Evolutionary conservation across 345 rosid genomes (phyloP).

Genomic region (Luvunga scandens): DNA sequence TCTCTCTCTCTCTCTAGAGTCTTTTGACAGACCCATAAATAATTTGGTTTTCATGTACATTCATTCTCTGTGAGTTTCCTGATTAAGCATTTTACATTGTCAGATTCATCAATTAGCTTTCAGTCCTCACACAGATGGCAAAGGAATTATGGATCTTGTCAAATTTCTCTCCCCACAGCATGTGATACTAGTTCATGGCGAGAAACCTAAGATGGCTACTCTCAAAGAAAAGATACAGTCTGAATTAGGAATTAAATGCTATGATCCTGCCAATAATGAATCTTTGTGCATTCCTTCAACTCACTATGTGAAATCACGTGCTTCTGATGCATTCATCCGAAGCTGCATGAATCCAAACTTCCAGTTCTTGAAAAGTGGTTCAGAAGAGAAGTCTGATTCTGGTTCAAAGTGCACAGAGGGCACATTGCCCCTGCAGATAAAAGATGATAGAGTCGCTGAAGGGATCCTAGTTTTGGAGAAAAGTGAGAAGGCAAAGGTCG

Average conservation of each 20-base stretch:
- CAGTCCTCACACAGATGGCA: constrained; percentile 92
- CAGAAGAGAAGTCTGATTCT: constrained; percentile 27
- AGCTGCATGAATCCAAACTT: constrained; percentile 70
- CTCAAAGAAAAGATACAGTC: constrained; percentile 67
- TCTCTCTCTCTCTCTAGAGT: background rate
- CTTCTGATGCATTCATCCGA: constrained; percentile 58
- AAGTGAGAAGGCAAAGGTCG: constrained; percentile 52
- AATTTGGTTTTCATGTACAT: background rate
- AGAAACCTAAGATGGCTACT: constrained; percentile 80
- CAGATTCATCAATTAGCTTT: constrained; percentile 93
- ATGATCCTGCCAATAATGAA: constrained; percentile 72
- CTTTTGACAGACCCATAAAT: background rate
- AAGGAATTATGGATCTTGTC: constrained; percentile 94
- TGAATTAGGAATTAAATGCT: constrained; percentile 70
- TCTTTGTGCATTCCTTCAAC: constrained; percentile 65
- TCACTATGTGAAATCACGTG: constrained; percentile 50
- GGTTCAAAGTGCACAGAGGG: constrained; percentile 10
- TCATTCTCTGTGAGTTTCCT: background rate
- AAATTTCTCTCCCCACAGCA: constrained; percentile 81
- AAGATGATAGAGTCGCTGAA: constrained; percentile 60
- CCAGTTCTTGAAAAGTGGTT: constrained; percentile 37
- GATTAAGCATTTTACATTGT: constrained; percentile 8
- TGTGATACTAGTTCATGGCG: constrained; percentile 87
- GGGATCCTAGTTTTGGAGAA: constrained; percentile 59
- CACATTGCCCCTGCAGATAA: constrained; percentile 33